phyloP scores from a whole-genome alignment of 352 stramenopile genomes.

The Globisporangium carolinianum region DNA sequence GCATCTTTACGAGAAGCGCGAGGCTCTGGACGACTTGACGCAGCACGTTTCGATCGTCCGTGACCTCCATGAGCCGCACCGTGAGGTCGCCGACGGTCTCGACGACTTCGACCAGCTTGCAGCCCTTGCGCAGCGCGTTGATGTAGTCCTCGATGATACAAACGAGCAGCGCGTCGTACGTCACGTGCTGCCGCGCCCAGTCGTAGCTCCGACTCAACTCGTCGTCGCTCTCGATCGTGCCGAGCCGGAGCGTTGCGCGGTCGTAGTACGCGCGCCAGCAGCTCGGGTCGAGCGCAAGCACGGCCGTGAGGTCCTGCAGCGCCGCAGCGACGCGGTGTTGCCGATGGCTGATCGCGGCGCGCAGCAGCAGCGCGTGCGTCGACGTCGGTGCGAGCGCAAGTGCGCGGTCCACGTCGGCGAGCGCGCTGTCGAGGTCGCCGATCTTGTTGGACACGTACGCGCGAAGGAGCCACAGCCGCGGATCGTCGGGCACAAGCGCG shows the following conservation, averaged over 20 bases:
- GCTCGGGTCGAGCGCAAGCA: constrained; percentile 42
- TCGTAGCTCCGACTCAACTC: constrained; percentile 56
- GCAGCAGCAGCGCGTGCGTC: constrained; percentile 55
- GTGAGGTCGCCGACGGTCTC: constrained; percentile 69
- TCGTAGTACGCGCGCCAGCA: constrained; percentile 83
- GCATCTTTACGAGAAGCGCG: constrained; percentile 43
- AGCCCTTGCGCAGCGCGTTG: constrained; percentile 62
- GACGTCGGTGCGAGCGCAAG: constrained; percentile 59
- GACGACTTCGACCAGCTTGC: constrained; percentile 62
- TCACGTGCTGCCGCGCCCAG: constrained; percentile 42
- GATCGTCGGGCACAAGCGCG: constrained; percentile 38
- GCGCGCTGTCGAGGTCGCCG: constrained; percentile 37
- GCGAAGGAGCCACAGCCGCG: constrained; percentile 46
- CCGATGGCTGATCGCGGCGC: constrained; percentile 57
- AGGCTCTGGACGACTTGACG: constrained; percentile 60
- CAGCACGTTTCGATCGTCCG: constrained; percentile 47
- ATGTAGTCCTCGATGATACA: constrained; percentile 73
- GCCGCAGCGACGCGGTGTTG: constrained; percentile 34
- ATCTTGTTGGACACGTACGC: constrained; percentile 56
- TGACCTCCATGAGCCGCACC: constrained; percentile 59
- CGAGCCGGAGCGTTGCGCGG: constrained; percentile 56
- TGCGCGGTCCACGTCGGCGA: constrained; percentile 51
- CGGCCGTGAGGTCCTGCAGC: constrained; percentile 59
- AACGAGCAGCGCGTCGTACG: constrained; percentile 51
- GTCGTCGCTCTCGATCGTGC: constrained; percentile 57